These are phyloP conservation scores for Phialocephala sp. DNA, from an alignment of 2,329 filamentous ascomycete genomes.

Conservation along the genomic window DNA sequence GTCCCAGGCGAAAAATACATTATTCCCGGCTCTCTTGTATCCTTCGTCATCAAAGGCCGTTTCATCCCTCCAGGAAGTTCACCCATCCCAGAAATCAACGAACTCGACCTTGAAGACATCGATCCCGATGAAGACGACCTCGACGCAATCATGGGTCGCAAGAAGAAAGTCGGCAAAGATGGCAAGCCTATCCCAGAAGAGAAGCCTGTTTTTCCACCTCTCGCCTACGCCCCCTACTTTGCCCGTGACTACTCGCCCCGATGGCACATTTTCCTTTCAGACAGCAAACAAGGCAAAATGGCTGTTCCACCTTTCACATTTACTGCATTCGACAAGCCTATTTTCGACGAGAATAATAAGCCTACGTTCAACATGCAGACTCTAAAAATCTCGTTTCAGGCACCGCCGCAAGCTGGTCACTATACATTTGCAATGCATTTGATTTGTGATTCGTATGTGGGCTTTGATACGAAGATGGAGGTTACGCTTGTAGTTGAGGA, in stretches of 20 bases:
- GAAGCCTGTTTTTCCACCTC: slow-evolving; percentile 74
- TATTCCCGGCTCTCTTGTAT: slow-evolving; percentile 89
- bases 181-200: slow-evolving; percentile 65
- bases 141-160: slow-evolving; percentile 79
- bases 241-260: slow-evolving; percentile 86
- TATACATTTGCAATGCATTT: slow-evolving; percentile 96
- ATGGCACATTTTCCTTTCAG: slow-evolving; percentile 94
- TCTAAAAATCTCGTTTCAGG: slow-evolving; percentile 95
- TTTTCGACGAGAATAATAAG: slow-evolving; percentile 79
- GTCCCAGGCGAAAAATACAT: slow-evolving; percentile 93
- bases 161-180: slow-evolving; percentile 70
- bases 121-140: slow-evolving; percentile 93
- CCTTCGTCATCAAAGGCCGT: slow-evolving; percentile 92
- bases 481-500: slow-evolving; percentile 90
- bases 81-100: slow-evolving; percentile 75
- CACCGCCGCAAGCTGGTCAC: slow-evolving; percentile 87
- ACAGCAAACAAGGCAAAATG: slow-evolving; percentile 93
- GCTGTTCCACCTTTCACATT: slow-evolving; percentile 98
- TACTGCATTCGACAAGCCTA: slow-evolving; percentile 85
- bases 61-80: slow-evolving; percentile 86
- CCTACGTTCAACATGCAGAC: slow-evolving; percentile 96
- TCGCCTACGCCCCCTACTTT: slow-evolving; percentile 91
- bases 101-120: slow-evolving; percentile 83
- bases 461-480: slow-evolving; percentile 91
- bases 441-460: slow-evolving; percentile 92